A percentile compares a stretch with the other conserved stretches of the same genome.
Conservation (phyloP, 306 rosid species). For the Rosa lucieae region DNA sequence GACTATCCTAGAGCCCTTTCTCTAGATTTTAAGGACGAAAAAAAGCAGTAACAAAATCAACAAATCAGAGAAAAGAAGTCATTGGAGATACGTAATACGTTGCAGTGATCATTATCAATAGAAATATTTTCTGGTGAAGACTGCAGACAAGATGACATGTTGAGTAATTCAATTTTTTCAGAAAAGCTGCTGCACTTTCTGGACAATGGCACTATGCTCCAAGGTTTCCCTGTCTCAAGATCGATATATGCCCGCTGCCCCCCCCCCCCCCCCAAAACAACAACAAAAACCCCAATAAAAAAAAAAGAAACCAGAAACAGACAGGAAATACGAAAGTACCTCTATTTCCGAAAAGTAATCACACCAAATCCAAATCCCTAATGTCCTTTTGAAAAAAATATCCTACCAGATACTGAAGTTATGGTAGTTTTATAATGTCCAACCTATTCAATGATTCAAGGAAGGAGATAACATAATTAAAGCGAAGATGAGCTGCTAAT, state of each 20-base stretch:
- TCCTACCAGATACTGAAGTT: no score
- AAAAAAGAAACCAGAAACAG: no score
- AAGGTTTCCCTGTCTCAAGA: slow-evolving; percentile 1
- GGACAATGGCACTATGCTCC: not conserved
- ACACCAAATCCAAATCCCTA: no score
- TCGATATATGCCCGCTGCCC: not conserved
- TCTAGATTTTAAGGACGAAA: not conserved
- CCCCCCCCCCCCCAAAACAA: no score
- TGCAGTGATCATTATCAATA: not conserved
- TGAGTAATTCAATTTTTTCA: not conserved
- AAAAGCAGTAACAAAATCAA: not conserved
- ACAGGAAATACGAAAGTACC: no score
- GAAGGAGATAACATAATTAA: not conserved
- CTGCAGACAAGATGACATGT: not conserved
- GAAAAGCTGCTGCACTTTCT: not conserved
- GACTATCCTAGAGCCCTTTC: not conserved
- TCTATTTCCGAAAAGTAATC: no score
- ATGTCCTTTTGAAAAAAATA: no score
- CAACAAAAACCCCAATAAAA: no score
- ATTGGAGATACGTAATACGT: not conserved
- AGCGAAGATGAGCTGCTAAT: not conserved
- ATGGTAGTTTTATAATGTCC: no score
- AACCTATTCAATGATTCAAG: not conserved
- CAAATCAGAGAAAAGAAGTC: not conserved
- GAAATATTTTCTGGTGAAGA: not conserved